These are phyloP conservation scores for Rutstroemia sp. DNA, from an alignment of 2,329 filamentous ascomycete genomes.

Conservation along the genomic window DNA sequence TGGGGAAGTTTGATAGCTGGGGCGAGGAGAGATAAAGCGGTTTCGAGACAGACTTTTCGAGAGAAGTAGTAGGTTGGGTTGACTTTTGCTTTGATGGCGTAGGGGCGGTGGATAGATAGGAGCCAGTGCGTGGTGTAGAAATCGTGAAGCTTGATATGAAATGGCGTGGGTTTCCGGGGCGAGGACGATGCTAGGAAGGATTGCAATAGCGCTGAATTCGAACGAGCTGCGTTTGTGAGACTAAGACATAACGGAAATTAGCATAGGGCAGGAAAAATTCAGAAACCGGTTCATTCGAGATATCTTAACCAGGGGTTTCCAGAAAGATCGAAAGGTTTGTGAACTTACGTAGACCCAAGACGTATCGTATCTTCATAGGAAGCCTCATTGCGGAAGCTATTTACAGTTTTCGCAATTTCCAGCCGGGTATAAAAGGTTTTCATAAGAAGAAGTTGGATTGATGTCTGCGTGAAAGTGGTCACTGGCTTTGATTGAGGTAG, in stretches of 20 bases:
- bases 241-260: neutral
- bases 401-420: slow-evolving; percentile 38
- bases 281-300: too few relatives aligned
- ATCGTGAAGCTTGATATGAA: slow-evolving; percentile 39
- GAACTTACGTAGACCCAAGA: slow-evolving; percentile 33
- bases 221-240: neutral
- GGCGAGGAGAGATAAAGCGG: slow-evolving; percentile 23
- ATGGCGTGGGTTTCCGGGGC: slow-evolving; percentile 1
- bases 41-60: slow-evolving; percentile 39
- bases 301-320: too few relatives aligned
- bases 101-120: slow-evolving; percentile 45
- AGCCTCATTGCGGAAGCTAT: slow-evolving; percentile 36
- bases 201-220: neutral
- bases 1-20: neutral
- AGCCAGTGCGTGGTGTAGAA: slow-evolving; percentile 47
- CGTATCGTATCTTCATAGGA: slow-evolving; percentile 42
- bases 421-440: slow-evolving; percentile 38
- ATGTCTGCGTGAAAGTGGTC: slow-evolving; percentile 38
- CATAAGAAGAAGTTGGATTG: slow-evolving; percentile 40
- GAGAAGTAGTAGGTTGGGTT: slow-evolving; percentile 45
- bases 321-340: too few relatives aligned
- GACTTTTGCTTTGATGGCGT: slow-evolving; percentile 34
- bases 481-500: slow-evolving; percentile 17
- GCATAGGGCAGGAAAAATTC: too few relatives aligned
- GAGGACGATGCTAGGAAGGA: neutral